phyloP scores from a whole-genome alignment of 2,329 filamentous ascomycete species.

The Coccinonectria pachysandricola region DNA sequence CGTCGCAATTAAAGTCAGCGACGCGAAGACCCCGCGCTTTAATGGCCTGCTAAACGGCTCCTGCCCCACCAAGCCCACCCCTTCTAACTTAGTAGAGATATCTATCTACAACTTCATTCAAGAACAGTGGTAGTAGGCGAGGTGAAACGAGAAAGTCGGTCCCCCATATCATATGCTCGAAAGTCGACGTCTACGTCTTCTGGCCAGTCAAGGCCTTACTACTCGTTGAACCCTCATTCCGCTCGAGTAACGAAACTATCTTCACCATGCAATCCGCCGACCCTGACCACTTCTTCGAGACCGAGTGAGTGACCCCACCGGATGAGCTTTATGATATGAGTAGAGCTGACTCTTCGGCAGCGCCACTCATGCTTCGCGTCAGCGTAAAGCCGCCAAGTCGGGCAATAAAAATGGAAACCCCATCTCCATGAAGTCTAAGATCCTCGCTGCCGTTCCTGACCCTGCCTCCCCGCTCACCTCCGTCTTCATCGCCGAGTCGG shows the following conservation, averaged over 20 bases:
- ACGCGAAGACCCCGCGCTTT: constrained; percentile 20
- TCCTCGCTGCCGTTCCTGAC: constrained; percentile 64
- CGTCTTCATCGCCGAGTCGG: constrained; percentile 77
- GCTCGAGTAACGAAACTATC: too few species aligned
- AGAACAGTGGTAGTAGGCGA: too few species aligned
- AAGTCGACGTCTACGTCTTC: too few species aligned
- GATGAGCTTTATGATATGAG: too few species aligned
- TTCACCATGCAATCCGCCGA: constrained; percentile 58
- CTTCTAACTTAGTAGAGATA: too few species aligned
- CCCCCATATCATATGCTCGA: too few species aligned
- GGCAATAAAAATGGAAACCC: constrained; percentile 75
- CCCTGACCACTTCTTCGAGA: constrained; percentile 82
- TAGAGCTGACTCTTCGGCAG: constrained; percentile 30
- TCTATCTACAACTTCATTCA: too few species aligned
- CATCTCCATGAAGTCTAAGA: constrained; percentile 72
- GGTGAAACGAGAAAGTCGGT: too few species aligned
- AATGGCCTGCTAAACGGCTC: too few species aligned
- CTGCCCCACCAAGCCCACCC: too few species aligned
- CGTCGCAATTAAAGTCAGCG: not conserved
- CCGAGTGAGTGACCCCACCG: constrained; percentile 52
- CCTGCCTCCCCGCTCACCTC: constrained; percentile 46
- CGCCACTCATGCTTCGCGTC: constrained; percentile 36
- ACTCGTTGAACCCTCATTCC: too few species aligned
- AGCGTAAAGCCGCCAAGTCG: constrained; percentile 59
- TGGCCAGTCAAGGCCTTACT: too few species aligned